Percentiles rank a stretch among this genome's conserved stretches.
These are phyloP conservation scores for Penicillium angulare DNA, from an alignment of 495 filamentous ascomycete genomes.

Conservation along the genomic window DNA sequence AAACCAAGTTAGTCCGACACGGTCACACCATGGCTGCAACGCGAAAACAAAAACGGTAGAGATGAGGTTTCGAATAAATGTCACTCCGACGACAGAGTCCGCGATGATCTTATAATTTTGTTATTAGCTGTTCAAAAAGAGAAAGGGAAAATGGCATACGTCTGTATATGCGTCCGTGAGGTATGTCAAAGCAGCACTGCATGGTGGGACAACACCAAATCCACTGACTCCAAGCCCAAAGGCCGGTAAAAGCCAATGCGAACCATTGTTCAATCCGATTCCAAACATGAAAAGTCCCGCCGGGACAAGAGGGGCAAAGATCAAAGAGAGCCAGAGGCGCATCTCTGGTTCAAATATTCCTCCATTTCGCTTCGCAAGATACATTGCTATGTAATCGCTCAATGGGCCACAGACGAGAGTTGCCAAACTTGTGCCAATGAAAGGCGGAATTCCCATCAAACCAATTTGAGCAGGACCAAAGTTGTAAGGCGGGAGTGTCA, in stretches of 20 bases:
- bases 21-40: slow-evolving; percentile 30
- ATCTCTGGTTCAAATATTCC: slow-evolving; percentile 40
- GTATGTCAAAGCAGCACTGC: slow-evolving; percentile 31
- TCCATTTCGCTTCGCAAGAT: slow-evolving; percentile 27
- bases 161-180: slow-evolving; percentile 35
- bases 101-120: slow-evolving; percentile 26
- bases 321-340: slow-evolving; percentile 26
- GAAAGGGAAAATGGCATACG: slow-evolving; percentile 12
- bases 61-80: slow-evolving; percentile 30
- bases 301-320: slow-evolving; percentile 24
- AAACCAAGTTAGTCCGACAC: slow-evolving; percentile 20
- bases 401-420: slow-evolving; percentile 30
- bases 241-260: slow-evolving; percentile 28
- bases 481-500: slow-evolving; percentile 37
- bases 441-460: slow-evolving; percentile 34
- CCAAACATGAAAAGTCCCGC: slow-evolving; percentile 35
- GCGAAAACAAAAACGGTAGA: slow-evolving; percentile 33
- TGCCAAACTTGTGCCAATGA: slow-evolving; percentile 36
- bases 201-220: slow-evolving; percentile 26
- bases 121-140: not conserved
- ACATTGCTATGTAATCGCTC: slow-evolving; percentile 32
- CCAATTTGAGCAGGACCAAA: slow-evolving; percentile 37
- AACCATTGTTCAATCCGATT: slow-evolving; percentile 26
- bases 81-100: slow-evolving; percentile 33
- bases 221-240: slow-evolving; percentile 25